Evolutionary conservation across 176 grass and related monocot genomes (phyloP).

Genomic region (Musa acuminata): DNA sequence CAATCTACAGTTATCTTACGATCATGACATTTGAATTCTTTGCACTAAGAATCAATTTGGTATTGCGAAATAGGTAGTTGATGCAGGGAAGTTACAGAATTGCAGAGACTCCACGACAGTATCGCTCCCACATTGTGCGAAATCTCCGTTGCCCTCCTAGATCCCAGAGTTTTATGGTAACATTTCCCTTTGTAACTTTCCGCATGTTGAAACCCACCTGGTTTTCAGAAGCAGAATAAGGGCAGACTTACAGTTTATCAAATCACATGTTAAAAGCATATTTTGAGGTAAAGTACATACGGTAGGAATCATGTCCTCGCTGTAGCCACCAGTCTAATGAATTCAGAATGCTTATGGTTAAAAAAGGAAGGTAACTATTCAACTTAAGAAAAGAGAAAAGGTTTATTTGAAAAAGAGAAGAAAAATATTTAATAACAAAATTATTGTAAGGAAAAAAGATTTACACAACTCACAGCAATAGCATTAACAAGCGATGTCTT

Average conservation of each 20-base stretch:
- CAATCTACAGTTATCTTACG: too few relatives aligned
- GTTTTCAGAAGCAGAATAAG: constrained; percentile 19
- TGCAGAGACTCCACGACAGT: constrained; percentile 94
- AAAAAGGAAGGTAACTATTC: constrained; percentile 29
- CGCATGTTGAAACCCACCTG: constrained; percentile 99
- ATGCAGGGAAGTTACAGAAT: constrained; percentile 49
- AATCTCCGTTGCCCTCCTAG: constrained; percentile 94
- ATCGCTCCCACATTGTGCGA: constrained; percentile 96
- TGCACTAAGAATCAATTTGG: too few relatives aligned
- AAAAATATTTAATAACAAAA: too few relatives aligned
- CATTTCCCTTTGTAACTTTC: constrained; percentile 98
- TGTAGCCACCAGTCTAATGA: constrained; percentile 93
- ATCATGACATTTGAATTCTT: too few relatives aligned
- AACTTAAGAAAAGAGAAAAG: constrained; percentile 23
- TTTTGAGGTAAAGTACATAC: constrained; percentile 32
- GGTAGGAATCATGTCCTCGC: constrained; percentile 99
- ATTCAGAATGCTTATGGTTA: constrained; percentile 27
- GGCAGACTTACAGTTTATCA: background rate
- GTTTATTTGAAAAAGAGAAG: background rate
- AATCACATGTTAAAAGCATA: background rate
- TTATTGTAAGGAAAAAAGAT: constrained; percentile 12
- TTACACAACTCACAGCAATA: constrained; percentile 53
- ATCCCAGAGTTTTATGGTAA: constrained; percentile 99
- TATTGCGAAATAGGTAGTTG: background rate
- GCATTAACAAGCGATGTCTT: constrained; percentile 96